phyloP scores from a whole-genome alignment of 2,329 filamentous ascomycete genomes.

The Lasiodiplodia sp. region DNA sequence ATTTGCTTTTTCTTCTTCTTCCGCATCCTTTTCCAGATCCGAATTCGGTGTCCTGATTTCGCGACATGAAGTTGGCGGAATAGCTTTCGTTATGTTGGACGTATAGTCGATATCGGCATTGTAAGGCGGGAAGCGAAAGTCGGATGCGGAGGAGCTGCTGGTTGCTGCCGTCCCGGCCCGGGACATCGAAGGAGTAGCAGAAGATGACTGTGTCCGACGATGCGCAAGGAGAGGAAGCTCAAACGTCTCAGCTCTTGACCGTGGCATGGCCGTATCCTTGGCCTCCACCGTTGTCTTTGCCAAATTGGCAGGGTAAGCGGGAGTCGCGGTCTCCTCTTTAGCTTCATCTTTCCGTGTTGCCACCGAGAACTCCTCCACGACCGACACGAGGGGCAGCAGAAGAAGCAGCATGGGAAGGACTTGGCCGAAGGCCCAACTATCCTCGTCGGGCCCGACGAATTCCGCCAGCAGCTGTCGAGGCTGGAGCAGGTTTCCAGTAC shows the following conservation, averaged over 20 bases:
- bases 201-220: neutral
- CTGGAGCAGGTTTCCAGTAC: neutral
- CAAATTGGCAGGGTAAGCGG: neutral
- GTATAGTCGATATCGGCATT: neutral
- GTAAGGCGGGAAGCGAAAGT: neutral
- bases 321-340: neutral
- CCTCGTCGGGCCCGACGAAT: neutral
- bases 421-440: neutral
- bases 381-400: conserved; percentile 1
- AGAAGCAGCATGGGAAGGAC: neutral
- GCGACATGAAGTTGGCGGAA: neutral
- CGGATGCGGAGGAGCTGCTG: neutral
- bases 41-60: neutral
- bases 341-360: neutral
- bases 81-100: neutral
- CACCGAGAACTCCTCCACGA: conserved; percentile 2
- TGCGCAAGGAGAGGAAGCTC: neutral
- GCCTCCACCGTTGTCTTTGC: neutral
- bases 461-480: neutral
- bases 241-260: neutral
- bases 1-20: neutral
- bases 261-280: neutral
- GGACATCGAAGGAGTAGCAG: neutral
- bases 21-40: neutral
- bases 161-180: neutral